phyloP scores from a whole-genome alignment of 768 basidiomycete genomes.

The Tremella mesenterica region DNA sequence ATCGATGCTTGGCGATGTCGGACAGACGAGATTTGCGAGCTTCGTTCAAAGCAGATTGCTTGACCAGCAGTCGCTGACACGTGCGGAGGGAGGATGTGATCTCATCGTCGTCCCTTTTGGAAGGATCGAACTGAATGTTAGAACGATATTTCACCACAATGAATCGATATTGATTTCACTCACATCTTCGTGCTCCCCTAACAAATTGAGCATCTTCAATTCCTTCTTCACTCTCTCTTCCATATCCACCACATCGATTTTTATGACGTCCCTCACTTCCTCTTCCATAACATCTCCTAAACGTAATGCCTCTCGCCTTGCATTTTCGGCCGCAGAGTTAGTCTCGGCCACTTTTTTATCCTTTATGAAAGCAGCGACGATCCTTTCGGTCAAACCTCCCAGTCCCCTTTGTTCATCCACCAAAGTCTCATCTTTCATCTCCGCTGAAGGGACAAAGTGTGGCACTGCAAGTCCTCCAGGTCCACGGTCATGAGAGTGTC shows the following conservation, averaged over 20 bases:
- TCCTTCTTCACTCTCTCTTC: conserved; percentile 47
- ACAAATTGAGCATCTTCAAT: conserved; percentile 45
- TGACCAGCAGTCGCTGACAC: conserved; percentile 70
- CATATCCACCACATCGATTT: conserved; percentile 50
- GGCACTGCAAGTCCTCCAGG: conserved; percentile 5
- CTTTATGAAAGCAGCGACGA: conserved; percentile 38
- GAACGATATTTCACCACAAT: neutral
- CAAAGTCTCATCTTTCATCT: conserved; percentile 63
- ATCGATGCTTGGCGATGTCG: conserved; percentile 68
- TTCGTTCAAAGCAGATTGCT: conserved; percentile 73
- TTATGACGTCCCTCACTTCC: conserved; percentile 66
- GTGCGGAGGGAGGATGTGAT: conserved; percentile 82
- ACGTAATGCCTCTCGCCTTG: conserved; percentile 25
- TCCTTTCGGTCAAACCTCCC: conserved; percentile 75
- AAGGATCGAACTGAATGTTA: conserved; percentile 41
- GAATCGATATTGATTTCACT: conserved; percentile 39
- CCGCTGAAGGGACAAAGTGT: conserved; percentile 48
- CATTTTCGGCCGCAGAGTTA: conserved; percentile 28
- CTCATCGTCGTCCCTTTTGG: conserved; percentile 65
- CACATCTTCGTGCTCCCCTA: conserved; percentile 55
- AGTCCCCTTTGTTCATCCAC: conserved; percentile 68
- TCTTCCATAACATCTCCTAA: conserved; percentile 48
- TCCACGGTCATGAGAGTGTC: conserved; percentile 6
- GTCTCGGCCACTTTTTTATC: conserved; percentile 14
- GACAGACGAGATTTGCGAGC: conserved; percentile 65